Base-by-base conservation (phyloP, 495 filamentous ascomycete species). In the Lasiosphaeria ovina region DNA sequence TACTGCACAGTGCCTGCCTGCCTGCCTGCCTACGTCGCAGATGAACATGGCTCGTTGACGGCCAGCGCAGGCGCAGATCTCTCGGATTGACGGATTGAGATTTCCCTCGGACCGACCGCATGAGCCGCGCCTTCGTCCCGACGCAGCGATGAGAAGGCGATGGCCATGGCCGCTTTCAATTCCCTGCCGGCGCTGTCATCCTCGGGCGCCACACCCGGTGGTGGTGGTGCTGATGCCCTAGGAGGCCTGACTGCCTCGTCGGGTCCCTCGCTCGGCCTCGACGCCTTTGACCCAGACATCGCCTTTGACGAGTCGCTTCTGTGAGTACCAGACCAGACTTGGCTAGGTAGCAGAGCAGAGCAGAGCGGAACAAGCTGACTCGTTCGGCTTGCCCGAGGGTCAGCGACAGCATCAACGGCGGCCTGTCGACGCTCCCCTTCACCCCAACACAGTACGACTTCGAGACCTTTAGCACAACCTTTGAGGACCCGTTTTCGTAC, bases 401-500 rank as follows among this genome's bases (percentile, higher is more conserved):
- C 60, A 80, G 77, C 56, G 77, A 80, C 61, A 72, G 72, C 55
- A 72, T 77, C 50, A 72, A 75, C 66, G 69, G 55, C 64, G 50
- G 69, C 47, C 69, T 83, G n/a, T 68, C 79, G n/a, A 62, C 67
- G 14, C 69, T 83, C 34, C 76, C 78, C 14, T 83, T 83, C 58
- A 82, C 81, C 3, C 79, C 81, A 0, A 58, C 62, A 6, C 72
- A 74, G n/a, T 83, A 82, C 73, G 75, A 83, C 64, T 81, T 81
- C 63, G 81, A 84, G 45, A 72, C 73, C 63, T 83, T 81, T 63
- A 77, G 75, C 35, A 75, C 75, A 31, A 84, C 82, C 34, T 90
- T 89, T 65, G 87, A 89, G 67, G 87, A 89, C 58, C 83, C 87
- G 10, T 89, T 89, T 68, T 83, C 83, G 55, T 81, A 80, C 63